These are phyloP conservation scores for Pharus latifolius DNA, from an alignment of 176 grass and related monocot species.

Conservation along the genomic window DNA sequence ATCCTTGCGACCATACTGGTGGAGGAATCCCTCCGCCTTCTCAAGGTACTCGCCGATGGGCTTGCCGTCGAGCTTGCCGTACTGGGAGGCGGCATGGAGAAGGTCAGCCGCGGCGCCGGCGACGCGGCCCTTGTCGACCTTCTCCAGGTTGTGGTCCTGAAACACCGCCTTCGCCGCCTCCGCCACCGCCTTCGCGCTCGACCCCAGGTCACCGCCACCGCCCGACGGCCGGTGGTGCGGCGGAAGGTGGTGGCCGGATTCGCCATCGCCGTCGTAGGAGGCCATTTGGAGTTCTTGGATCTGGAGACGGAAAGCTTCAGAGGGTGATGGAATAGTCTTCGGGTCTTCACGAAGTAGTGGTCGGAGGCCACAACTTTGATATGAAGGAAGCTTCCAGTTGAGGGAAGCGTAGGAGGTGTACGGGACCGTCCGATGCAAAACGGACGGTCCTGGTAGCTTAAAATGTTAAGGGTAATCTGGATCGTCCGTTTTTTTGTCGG, in stretches of 20 bases:
- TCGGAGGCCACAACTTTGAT: too few relatives aligned
- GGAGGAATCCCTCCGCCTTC: conserved; percentile 87
- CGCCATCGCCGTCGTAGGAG: conserved; percentile 32
- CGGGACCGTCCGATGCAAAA: too few relatives aligned
- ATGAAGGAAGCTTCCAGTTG: too few relatives aligned
- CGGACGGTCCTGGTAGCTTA: too few relatives aligned
- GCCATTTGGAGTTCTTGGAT: conserved; percentile 31
- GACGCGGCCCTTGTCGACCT: conserved; percentile 70
- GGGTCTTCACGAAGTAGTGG: neutral
- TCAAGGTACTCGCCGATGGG: conserved; percentile 50
- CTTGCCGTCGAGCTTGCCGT: conserved; percentile 74
- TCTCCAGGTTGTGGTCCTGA: conserved; percentile 41
- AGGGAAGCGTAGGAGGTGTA: too few relatives aligned
- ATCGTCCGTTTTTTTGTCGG: too few relatives aligned
- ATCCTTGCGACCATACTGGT: conserved; percentile 34
- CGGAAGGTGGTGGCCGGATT: neutral
- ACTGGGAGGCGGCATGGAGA: conserved; percentile 68
- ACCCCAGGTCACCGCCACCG: conserved; percentile 43
- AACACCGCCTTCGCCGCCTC: conserved; percentile 60
- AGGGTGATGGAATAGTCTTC: too few relatives aligned
- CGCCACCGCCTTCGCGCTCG: conserved; percentile 81
- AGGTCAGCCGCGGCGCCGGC: conserved; percentile 59
- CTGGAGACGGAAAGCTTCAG: neutral
- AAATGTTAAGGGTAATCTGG: too few relatives aligned
- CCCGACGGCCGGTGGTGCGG: conserved; percentile 22